A percentile compares a stretch with the other conserved stretches of the same genome.
Evolutionary conservation across 139 green algal genomes (phyloP).

Genomic region (Zygnema cylindricum): DNA sequence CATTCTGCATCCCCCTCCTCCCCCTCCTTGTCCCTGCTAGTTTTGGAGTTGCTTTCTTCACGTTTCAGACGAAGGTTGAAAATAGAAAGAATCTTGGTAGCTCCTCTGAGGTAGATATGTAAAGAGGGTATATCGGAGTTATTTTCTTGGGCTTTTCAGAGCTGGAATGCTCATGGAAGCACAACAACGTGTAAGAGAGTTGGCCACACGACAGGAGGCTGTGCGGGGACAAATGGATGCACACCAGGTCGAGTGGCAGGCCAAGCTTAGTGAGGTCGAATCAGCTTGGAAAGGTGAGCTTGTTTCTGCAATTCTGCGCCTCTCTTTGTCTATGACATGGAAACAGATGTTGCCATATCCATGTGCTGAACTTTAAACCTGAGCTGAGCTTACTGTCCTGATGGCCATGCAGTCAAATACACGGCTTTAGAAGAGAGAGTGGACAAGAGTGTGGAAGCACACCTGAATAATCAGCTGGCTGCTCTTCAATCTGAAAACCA

Average conservation of each 20-base stretch:
- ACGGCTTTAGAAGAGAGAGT: not conserved
- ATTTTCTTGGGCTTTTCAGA: not conserved
- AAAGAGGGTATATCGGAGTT: too few relatives aligned
- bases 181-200: constrained; percentile 1
- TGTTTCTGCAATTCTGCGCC: not conserved
- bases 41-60: too few relatives aligned
- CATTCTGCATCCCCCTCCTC: too few relatives aligned
- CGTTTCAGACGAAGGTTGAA: too few relatives aligned
- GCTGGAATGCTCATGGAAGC: constrained; percentile 29
- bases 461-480: not conserved
- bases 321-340: not conserved
- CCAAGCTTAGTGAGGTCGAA: not conserved
- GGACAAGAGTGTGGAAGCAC: not conserved
- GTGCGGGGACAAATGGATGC: not conserved
- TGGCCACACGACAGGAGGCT: constrained; percentile 21
- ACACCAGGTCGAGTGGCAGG: constrained; percentile 39
- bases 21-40: too few relatives aligned
- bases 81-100: too few relatives aligned
- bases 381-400: not conserved
- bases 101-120: too few relatives aligned
- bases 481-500: not conserved
- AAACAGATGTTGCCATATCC: not conserved
- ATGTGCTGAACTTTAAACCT: not conserved
- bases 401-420: not conserved
- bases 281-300: constrained; percentile 25